phyloP scores from a whole-genome alignment of 129 eudicot species.

The Pseudognaphalium luteoalbum region DNA sequence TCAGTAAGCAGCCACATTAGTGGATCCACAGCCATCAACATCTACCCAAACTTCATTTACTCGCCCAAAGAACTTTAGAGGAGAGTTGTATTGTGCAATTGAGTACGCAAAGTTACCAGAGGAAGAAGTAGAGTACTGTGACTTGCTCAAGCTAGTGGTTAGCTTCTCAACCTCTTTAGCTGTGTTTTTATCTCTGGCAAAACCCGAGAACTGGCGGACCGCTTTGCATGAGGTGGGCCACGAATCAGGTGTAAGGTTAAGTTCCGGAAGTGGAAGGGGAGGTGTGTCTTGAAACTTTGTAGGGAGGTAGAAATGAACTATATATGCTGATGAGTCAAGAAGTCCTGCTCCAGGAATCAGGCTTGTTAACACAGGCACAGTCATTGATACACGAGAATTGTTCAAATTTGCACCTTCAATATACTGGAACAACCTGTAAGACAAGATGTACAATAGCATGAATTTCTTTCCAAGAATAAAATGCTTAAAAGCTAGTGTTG shows the following conservation, averaged over 20 bases:
- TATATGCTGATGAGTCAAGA: conserved; percentile 68
- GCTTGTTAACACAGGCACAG: conserved; percentile 74
- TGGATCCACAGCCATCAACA: conserved; percentile 56
- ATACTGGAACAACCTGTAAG: conserved; percentile 70
- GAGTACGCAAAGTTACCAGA: conserved; percentile 68
- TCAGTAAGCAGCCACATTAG: conserved; percentile 53
- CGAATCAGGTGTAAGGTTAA: conserved; percentile 57
- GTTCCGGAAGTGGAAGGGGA: conserved; percentile 89
- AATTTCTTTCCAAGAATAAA: not conserved
- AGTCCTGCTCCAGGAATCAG: conserved; percentile 75
- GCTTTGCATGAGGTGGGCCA: conserved; percentile 74
- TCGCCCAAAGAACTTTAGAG: conserved; percentile 60
- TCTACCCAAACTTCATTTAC: conserved; percentile 92
- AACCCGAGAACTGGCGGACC: conserved; percentile 79
- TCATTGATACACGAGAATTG: conserved; percentile 71
- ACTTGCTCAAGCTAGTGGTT: conserved; percentile 66
- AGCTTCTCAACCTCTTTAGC: conserved; percentile 73
- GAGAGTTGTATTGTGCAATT: conserved; percentile 81
- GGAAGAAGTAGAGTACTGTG: conserved; percentile 62
- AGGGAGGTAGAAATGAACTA: conserved; percentile 67
- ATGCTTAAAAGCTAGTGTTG: no score
- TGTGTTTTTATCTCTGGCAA: conserved; percentile 66
- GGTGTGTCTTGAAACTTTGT: conserved; percentile 64
- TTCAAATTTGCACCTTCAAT: conserved; percentile 90
- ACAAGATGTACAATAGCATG: not conserved